A percentile compares a stretch with the other conserved stretches of the same genome.
Evolutionary conservation across 2,329 filamentous ascomycete genomes (phyloP).

Genomic region (Sphaerulina musiva): DNA sequence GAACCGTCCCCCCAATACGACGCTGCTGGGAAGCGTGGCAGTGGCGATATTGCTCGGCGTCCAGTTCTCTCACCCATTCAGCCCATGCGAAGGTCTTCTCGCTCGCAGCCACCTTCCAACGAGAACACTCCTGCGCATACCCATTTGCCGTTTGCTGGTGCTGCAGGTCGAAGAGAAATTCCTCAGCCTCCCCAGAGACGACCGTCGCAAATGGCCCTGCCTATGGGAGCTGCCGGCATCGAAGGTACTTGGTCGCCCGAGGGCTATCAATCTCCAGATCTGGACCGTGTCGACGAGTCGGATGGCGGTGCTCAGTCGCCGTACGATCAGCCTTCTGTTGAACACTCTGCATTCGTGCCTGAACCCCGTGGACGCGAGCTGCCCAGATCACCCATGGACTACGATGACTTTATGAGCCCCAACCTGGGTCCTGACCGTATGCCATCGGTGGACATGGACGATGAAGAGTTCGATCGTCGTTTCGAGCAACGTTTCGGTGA

Average conservation of each 20-base stretch:
- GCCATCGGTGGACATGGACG: constrained; percentile 7
- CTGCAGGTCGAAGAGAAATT: constrained; percentile 6
- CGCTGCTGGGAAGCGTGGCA: background rate
- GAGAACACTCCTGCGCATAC: constrained; percentile 5
- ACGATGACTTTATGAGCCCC: constrained; percentile 7
- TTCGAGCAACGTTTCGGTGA: constrained; percentile 3
- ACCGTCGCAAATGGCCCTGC: constrained; percentile 7
- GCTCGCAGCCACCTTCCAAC: constrained; percentile 1
- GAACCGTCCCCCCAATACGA: constrained; percentile 2
- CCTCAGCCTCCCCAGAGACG: constrained; percentile 6
- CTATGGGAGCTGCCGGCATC: constrained; percentile 2
- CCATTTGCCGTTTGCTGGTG: constrained; percentile 3
- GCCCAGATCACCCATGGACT: constrained; percentile 3
- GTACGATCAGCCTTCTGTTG: constrained; percentile 7
- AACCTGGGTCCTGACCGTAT: constrained; percentile 1
- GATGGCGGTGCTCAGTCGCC: constrained; percentile 11
- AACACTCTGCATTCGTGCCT: constrained; percentile 6
- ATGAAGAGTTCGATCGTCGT: constrained; percentile 1
- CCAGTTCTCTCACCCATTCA: constrained; percentile 12
- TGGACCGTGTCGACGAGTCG: constrained; percentile 4
- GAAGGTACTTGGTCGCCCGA: constrained; percentile 7
- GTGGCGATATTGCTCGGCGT: background rate
- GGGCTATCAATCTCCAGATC: background rate
- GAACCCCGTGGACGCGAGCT: constrained; percentile 8
- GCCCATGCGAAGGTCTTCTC: constrained; percentile 8